Base-by-base conservation (phyloP, 225 moss, liverwort and hornwort genomes). In the Antitrichia curtipendula region DNA sequence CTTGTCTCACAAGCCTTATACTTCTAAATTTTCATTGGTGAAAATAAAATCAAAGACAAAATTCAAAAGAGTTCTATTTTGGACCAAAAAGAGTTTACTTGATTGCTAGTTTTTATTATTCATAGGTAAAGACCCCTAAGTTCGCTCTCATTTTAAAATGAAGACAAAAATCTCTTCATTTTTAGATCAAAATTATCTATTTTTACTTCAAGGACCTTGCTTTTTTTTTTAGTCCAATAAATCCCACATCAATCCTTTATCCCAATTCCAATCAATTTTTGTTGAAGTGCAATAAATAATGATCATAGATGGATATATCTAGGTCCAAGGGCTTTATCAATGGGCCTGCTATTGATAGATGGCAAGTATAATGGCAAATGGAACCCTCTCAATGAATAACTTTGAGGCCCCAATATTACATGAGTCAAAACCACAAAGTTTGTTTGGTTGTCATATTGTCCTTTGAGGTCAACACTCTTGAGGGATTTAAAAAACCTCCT, bases 381-480 rank as follows among this genome's bases (percentile, higher is more conserved):
- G 5, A 2, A 13, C 5, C 8, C 4, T 21, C 0, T 75, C 3
- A 75, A 75, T 8, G 14, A 36, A 6, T 52, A 52, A 34, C 2
- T 22, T 36, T 75, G 52, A 36, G 5, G 14, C 14, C 6, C 21
- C 1, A 36, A 14, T 23, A 8, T 32, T 34, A 52, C 0, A 0
- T 0, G 0, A 52, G 8, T 23, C 14, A 75, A 52, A 22, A 52
- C 13, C 6, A 34, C 5, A 13, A 36, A 75, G 3, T 8, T 75
- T 1, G 2, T 0, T 52, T 52, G 6, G 1, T 75, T 34, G 27
- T 53, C 5, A 75, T 22, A 0, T 52, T 52, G 0, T 13, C 2
- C 7, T 21, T 50, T 50, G 20, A 49, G 1, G 12, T 10, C 1
- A 0, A 13, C 5, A 13, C 5, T 50, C 5, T 21, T 0, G 0